phyloP scores from a whole-genome alignment of 306 rosid species.

The Begonia masoniana region DNA sequence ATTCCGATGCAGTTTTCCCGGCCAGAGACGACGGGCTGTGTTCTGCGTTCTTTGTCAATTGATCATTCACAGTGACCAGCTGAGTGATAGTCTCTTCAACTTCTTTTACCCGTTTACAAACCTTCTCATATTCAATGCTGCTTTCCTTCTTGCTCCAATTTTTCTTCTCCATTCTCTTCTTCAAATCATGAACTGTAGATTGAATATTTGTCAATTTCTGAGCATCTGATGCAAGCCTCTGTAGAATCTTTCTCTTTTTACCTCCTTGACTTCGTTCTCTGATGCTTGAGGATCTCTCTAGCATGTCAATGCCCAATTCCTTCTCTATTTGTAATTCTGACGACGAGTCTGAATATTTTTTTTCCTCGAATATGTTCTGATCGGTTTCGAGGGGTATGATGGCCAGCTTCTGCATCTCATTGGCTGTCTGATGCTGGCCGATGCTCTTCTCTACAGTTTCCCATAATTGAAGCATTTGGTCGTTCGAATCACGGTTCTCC shows the following conservation, averaged over 20 bases:
- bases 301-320: constrained; percentile 70
- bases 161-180: constrained; percentile 39
- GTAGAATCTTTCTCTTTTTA: constrained; percentile 51
- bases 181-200: constrained; percentile 45
- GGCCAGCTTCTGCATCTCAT: constrained; percentile 19
- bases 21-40: constrained; percentile 29
- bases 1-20: constrained; percentile 23
- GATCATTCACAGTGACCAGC: constrained; percentile 40
- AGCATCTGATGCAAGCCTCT: constrained; percentile 64
- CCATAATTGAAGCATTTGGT: constrained; percentile 44
- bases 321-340: constrained; percentile 58
- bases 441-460: constrained; percentile 54
- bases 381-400: constrained; percentile 28
- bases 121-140: constrained; percentile 40
- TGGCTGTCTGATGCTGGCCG: constrained; percentile 15
- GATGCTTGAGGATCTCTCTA: constrained; percentile 34
- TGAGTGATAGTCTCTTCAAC: constrained; percentile 60
- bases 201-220: constrained; percentile 49
- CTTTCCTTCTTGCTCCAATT: constrained; percentile 37
- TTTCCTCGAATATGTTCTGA: constrained; percentile 22
- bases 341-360: constrained; percentile 23
- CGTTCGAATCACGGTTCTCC: constrained; percentile 40
- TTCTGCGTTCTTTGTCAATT: constrained; percentile 44
- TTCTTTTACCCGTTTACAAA: constrained; percentile 54
- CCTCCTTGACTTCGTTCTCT: constrained; percentile 35